Evolutionary conservation across 495 filamentous ascomycete genomes (phyloP), one percentile per base, ranked within the genome.

Genomic region (Annulohypoxylon maeteangense): DNA sequence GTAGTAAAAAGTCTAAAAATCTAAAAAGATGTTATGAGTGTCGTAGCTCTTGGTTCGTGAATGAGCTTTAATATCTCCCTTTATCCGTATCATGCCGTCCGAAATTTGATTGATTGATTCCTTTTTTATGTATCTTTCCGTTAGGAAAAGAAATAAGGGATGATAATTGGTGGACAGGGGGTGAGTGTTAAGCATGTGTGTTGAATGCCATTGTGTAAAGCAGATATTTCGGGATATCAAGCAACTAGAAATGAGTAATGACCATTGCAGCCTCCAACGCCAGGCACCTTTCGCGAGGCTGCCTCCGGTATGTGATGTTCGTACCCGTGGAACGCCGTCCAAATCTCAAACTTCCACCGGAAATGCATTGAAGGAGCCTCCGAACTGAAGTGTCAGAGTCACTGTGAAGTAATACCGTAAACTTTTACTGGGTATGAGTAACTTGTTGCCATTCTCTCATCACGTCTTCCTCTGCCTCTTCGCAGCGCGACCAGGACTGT

Each of bases 391-490:
- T 14, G 31, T 18, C 14, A 45, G n/a, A 51, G 23, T 22, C 1
- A n/a, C 27, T 20, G 20, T 34, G 29, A 44, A 18, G 16, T 29
- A 48, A 7, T 44, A 14, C 7, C 45, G 4, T 47, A 34, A 40
- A 45, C 25, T 38, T 27, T 5, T 45, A 14, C 44, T n/a, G n/a
- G n/a, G n/a, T n/a, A n/a, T n/a, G 12, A 16, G 31, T 45, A 5
- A 12, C 18, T 38, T 6, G 7, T 7, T 36, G 23, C 29, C 25
- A 14, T 36, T 14, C 14, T 38, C 12, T 38, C 25, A 54, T 68
- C 31, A 78, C 22, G 65, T 65, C 71, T 74, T 79, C 32, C 82
- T 70, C 47, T 81, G 74, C 20, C 82, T 71, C 75, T 84, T 84
- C 1, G 73, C 18, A 45, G 75, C 80, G 44, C 81, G 74, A 59